Evolutionary conservation across 106 monocot genomes (phyloP).

Genomic region (Hemerocallis citrina): DNA sequence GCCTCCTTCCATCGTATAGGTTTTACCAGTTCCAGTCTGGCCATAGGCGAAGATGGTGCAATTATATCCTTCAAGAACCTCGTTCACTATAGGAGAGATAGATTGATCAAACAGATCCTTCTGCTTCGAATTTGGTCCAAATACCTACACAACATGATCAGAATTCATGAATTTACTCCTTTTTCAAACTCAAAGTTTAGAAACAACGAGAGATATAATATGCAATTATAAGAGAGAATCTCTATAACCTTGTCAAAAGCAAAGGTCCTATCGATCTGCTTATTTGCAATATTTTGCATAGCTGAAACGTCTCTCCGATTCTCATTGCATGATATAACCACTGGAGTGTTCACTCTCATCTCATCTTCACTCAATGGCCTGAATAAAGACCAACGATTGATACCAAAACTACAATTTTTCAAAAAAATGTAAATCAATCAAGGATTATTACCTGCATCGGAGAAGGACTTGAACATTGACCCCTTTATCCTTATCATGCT

Average conservation of each 20-base stretch:
- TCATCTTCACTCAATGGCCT: constrained; percentile 10
- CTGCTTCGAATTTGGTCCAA: constrained; percentile 5
- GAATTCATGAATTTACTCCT: no score
- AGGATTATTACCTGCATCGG: constrained; percentile 11
- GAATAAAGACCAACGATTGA: no score
- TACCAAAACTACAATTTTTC: no score
- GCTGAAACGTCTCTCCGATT: constrained; percentile 1
- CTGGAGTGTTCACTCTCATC: background rate
- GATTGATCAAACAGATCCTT: constrained; percentile 14
- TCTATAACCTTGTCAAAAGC: constrained; percentile 12
- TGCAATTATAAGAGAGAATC: background rate
- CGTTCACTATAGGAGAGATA: constrained; percentile 12
- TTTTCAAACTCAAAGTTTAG: no score
- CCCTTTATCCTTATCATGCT: constrained; percentile 45
- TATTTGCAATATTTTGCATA: constrained; percentile 4
- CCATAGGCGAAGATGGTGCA: constrained; percentile 15
- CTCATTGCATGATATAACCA: constrained; percentile 10
- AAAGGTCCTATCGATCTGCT: constrained; percentile 12
- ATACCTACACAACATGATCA: background rate
- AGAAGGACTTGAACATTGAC: constrained; percentile 45
- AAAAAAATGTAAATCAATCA: background rate
- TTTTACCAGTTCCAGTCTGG: constrained; percentile 11
- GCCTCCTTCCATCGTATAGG: constrained; percentile 12
- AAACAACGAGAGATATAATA: no score
- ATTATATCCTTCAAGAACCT: constrained; percentile 11